phyloP scores from a whole-genome alignment of 2,329 filamentous ascomycete species.

The Penicillium sp. region DNA sequence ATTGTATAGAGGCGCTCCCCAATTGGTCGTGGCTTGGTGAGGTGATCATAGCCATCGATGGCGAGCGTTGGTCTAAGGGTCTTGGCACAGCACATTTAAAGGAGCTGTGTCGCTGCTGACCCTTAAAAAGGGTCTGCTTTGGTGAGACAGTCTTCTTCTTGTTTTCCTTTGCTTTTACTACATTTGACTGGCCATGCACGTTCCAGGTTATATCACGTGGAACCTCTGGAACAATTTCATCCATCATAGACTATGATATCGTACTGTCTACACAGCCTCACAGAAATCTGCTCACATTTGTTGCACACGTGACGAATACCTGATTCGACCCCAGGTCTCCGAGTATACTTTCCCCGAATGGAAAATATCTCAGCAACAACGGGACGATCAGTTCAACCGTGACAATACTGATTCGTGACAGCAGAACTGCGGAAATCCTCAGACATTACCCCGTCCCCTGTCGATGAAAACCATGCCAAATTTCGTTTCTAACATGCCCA shows the following conservation, averaged over 20 bases:
- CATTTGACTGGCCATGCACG: background rate
- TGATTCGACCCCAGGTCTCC: background rate
- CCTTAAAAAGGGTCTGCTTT: background rate
- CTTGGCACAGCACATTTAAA: constrained; percentile 24
- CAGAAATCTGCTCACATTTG: background rate
- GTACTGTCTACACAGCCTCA: background rate
- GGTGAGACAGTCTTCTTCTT: background rate
- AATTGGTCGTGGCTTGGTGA: constrained; percentile 22
- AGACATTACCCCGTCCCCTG: background rate
- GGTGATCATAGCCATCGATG: constrained; percentile 27
- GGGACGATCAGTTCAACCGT: constrained; percentile 3
- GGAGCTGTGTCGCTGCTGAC: constrained; percentile 11
- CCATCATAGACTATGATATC: background rate
- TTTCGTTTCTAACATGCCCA: background rate
- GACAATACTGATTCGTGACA: background rate
- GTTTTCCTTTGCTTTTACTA: background rate
- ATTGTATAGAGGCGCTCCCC: constrained; percentile 5
- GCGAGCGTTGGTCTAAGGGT: constrained; percentile 18
- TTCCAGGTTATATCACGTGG: background rate
- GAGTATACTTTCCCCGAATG: background rate
- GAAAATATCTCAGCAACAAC: constrained; percentile 2
- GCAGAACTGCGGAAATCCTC: background rate
- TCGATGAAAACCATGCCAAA: background rate
- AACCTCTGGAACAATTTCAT: background rate
- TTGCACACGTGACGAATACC: background rate